These are phyloP conservation scores for Colletotrichum neosansevieriae DNA, from an alignment of 2,329 filamentous ascomycete species.

Conservation along the genomic window DNA sequence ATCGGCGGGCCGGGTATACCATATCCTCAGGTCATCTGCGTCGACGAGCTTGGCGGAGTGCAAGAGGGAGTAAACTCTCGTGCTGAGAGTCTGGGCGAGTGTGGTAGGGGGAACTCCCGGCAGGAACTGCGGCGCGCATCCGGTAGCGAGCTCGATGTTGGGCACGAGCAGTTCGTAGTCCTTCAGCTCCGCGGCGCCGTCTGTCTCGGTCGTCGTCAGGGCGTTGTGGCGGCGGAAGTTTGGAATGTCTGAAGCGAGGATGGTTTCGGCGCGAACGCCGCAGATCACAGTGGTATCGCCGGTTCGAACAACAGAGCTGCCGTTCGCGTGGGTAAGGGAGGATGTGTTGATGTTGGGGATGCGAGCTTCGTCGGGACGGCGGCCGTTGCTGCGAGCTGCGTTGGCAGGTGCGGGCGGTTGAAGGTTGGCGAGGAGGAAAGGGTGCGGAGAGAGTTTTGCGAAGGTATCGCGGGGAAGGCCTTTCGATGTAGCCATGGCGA, in stretches of 20 bases:
- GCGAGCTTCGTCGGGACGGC: constrained; percentile 76
- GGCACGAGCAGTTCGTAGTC: constrained; percentile 85
- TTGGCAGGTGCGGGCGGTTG: constrained; percentile 61
- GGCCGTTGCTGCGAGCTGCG: constrained; percentile 84
- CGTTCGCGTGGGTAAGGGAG: constrained; percentile 89
- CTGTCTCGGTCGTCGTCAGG: constrained; percentile 24
- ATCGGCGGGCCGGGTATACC: constrained; percentile 67
- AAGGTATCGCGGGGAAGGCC: constrained; percentile 76
- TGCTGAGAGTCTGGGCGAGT: constrained; percentile 86
- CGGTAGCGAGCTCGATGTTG: constrained; percentile 92
- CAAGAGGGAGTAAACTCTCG: constrained; percentile 81
- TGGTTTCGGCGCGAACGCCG: constrained; percentile 87
- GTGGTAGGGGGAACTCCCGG: constrained; percentile 85
- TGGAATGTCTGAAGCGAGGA: constrained; percentile 80
- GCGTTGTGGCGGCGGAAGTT: constrained; percentile 65
- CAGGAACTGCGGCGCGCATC: constrained; percentile 86
- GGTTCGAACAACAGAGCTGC: constrained; percentile 86
- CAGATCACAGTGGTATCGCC: constrained; percentile 97
- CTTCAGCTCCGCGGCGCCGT: constrained; percentile 60
- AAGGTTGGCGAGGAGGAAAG: constrained; percentile 91
- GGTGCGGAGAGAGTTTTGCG: constrained; percentile 88
- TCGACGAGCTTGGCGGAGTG: constrained; percentile 77
- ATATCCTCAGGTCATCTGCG: constrained; percentile 78
- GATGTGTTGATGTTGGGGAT: constrained; percentile 82
- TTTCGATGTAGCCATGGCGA: constrained; percentile 50